Evolutionary conservation across 2,329 filamentous ascomycete species (phyloP).

Genomic region (Pseudogymnoascus sp.): DNA sequence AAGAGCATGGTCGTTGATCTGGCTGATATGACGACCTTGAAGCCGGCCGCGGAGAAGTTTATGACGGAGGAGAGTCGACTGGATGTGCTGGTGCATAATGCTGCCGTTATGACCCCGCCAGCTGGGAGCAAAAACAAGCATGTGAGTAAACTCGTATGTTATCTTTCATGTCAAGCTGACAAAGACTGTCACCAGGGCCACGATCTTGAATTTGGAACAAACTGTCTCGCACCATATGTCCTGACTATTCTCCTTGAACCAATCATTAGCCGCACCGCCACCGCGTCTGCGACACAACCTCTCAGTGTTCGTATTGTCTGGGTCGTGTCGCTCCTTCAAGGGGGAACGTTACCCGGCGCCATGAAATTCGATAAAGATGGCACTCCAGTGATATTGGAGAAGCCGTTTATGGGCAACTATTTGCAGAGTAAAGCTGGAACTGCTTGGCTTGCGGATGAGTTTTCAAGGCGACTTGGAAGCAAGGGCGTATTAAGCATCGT

Average conservation of each 20-base stretch:
- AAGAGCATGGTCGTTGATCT: conserved; percentile 21
- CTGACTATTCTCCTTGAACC: conserved; percentile 18
- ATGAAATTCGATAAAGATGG: conserved; percentile 22
- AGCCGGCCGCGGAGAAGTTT: conserved; percentile 23
- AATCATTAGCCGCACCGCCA: conserved; percentile 15
- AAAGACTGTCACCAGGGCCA: neutral
- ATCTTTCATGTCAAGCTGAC: neutral
- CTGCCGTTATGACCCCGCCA: conserved; percentile 35
- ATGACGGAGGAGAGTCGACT: conserved; percentile 26
- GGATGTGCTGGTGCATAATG: conserved; percentile 38
- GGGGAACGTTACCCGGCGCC: conserved; percentile 14
- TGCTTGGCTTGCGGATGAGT: conserved; percentile 25
- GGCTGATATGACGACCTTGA: conserved; percentile 24
- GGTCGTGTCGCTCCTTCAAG: conserved; percentile 18
- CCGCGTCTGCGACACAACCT: conserved; percentile 13
- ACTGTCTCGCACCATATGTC: conserved; percentile 19
- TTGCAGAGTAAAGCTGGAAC: conserved; percentile 28
- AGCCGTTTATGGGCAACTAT: conserved; percentile 26
- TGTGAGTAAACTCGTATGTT: conserved; percentile 13
- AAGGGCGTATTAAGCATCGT: conserved; percentile 28
- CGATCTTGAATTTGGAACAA: conserved; percentile 18
- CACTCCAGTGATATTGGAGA: conserved; percentile 15
- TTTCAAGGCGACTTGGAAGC: conserved; percentile 23
- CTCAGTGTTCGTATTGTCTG: conserved; percentile 28
- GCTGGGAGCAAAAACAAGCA: conserved; percentile 31